phyloP scores from a whole-genome alignment of 768 basidiomycete species.

The Lactarius psammicola region DNA sequence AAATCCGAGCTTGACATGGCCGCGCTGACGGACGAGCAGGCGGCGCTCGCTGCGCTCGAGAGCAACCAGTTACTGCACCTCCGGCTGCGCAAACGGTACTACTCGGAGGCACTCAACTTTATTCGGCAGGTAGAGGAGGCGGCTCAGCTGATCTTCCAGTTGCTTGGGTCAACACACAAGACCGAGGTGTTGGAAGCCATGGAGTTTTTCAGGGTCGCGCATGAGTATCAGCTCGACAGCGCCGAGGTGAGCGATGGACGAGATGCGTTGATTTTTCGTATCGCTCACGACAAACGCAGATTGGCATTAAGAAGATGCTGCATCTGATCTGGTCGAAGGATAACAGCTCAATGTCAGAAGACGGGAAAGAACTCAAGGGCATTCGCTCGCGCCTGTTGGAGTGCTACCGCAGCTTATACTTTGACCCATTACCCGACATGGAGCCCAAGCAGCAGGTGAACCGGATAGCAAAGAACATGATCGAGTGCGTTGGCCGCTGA shows the following conservation, averaged over 20 bases:
- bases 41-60: conserved; percentile 65
- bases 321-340: conserved; percentile 98
- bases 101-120: conserved; percentile 80
- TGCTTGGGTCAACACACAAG: conserved; percentile 86
- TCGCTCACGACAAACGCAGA: conserved; percentile 42
- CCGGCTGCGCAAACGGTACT: conserved; percentile 80
- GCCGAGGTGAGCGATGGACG: conserved; percentile 55
- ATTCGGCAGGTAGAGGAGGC: conserved; percentile 67
- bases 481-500: conserved; percentile 62
- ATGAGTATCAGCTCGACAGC: conserved; percentile 75
- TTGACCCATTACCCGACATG: conserved; percentile 73
- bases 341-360: conserved; percentile 71
- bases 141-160: conserved; percentile 66
- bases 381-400: conserved; percentile 85
- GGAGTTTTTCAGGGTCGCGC: conserved; percentile 83
- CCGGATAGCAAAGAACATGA: conserved; percentile 94
- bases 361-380: conserved; percentile 80
- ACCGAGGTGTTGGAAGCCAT: conserved; percentile 81
- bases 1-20: conserved; percentile 72
- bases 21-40: conserved; percentile 67
- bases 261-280: too few species aligned
- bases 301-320: conserved; percentile 92
- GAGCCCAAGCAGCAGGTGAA: conserved; percentile 85
- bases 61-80: conserved; percentile 63
- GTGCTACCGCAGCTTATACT: conserved; percentile 84